phyloP scores from a whole-genome alignment of 192 early-diverging fungal genomes.

The Umbelopsis vinacea region DNA sequence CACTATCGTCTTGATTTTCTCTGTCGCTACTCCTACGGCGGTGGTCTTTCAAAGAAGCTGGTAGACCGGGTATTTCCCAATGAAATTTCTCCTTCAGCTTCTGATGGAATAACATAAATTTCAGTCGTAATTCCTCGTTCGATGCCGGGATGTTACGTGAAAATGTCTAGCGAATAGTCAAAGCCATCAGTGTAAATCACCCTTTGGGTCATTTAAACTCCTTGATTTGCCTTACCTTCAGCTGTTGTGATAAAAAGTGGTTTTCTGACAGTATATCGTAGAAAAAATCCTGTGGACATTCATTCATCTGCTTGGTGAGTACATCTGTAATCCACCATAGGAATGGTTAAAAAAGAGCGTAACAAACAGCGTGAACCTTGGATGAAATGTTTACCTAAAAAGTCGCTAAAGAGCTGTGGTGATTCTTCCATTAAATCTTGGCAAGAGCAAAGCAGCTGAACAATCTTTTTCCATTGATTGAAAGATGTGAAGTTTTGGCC shows the following conservation, averaged over 20 bases:
- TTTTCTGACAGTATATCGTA: slow-evolving; percentile 64
- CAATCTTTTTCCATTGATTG: slow-evolving; percentile 84
- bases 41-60: background rate
- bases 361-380: slow-evolving; percentile 15
- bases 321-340: slow-evolving; percentile 41
- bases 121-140: slow-evolving; percentile 36
- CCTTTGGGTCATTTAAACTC: slow-evolving; percentile 2
- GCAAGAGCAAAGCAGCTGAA: slow-evolving; percentile 72
- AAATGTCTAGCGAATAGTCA: slow-evolving; percentile 17
- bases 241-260: slow-evolving; percentile 60
- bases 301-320: slow-evolving; percentile 63
- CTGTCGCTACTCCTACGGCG: background rate
- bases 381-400: slow-evolving; percentile 49
- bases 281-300: slow-evolving; percentile 76
- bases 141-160: slow-evolving; percentile 40
- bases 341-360: slow-evolving; percentile 19
- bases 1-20: background rate
- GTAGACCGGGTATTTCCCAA: slow-evolving; percentile 58
- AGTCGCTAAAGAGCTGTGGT: slow-evolving; percentile 54
- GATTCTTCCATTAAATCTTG: slow-evolving; percentile 59
- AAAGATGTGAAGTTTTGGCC: slow-evolving; percentile 85
- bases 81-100: slow-evolving; percentile 59
- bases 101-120: slow-evolving; percentile 52
- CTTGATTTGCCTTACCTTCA: slow-evolving; percentile 45
- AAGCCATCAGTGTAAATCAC: too few species aligned